Conservation (phyloP, 257 asterid species). For the Rhazya stricta region DNA sequence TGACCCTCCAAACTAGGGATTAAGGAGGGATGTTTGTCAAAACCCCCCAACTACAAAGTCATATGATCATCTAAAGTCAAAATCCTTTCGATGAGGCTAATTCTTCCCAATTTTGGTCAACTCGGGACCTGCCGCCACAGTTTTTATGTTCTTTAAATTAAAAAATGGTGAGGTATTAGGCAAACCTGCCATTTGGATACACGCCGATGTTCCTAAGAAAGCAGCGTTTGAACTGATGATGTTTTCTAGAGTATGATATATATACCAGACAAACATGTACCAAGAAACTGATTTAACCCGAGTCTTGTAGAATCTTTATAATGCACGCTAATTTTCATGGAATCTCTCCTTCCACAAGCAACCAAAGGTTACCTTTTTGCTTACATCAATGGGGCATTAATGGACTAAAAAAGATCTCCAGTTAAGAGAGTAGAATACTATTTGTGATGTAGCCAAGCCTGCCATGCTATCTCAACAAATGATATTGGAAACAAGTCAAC, state of each 20-base stretch:
- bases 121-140: slow-evolving; percentile 34
- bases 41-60: not conserved
- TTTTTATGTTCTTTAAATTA: not conserved
- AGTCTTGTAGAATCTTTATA: not conserved
- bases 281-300: not conserved
- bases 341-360: not conserved
- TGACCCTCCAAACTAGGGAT: not conserved
- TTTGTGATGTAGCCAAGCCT: not conserved
- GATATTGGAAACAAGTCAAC: not conserved
- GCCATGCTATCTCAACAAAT: not conserved
- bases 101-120: slow-evolving; percentile 29
- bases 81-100: not conserved
- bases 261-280: not conserved
- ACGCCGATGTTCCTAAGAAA: not conserved
- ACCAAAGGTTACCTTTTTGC: slow-evolving; percentile 16
- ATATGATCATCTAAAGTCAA: not conserved
- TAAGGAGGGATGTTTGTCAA: not conserved
- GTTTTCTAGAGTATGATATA: not conserved
- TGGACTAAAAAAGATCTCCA: not conserved
- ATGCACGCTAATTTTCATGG: slow-evolving; percentile 10
- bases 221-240: not conserved
- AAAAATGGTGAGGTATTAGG: not conserved
- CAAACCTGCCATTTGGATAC: slow-evolving; percentile 45
- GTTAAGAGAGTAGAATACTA: not conserved
- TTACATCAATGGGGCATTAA: not conserved